Base-by-base conservation (phyloP, 768 basidiomycete genomes). In the Cantharellus anzutake region DNA sequence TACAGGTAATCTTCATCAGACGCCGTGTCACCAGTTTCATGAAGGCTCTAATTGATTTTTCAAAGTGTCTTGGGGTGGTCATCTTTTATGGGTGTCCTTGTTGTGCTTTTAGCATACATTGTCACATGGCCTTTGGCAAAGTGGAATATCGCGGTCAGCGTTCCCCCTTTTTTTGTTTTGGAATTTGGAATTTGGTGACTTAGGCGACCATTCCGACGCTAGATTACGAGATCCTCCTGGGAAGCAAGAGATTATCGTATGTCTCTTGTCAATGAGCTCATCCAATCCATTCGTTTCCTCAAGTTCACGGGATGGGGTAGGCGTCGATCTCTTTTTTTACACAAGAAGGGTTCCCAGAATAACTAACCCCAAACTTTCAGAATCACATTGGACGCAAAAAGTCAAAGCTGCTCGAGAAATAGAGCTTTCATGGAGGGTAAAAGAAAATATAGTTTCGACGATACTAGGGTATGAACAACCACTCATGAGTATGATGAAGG, bases 271-370 rank as follows among this genome's bases (percentile, higher is more conserved):
- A 85, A 84, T 63, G 87, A 88, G 66, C 71, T 88, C 1, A 75
- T 88, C 64, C 82, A 84, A 66, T 84, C 82, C 62, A 79, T 84
- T 60, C 74, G 81, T 7, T 83, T 83, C 66, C 69, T 85, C 60
- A 85, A 85, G 66, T 83, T 80, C 66, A 86, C 84, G 66, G 82
- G 83, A 7, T 83, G 83, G 83, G 83, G 83, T 81, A 65, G 64
- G 72, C 61, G 5, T 11, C 37, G 48, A 29, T n/a, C 40, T 41
- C 51, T 52, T 56, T 20, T 3, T 39, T 55, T 20, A 57, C 40
- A 5, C 58, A 16, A 41, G 38, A 58, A 58, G 34, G 5, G 52
- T 7, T 37, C 52, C 35, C 7, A 5, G 7, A 5, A n/a, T 58
- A 16, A 58, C n/a, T 40, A 11, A 58, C 39, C 38, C 5, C 34